These are phyloP conservation scores for Microcyclospora tardicrescens DNA, from an alignment of 2,329 filamentous ascomycete genomes.

Conservation along the genomic window DNA sequence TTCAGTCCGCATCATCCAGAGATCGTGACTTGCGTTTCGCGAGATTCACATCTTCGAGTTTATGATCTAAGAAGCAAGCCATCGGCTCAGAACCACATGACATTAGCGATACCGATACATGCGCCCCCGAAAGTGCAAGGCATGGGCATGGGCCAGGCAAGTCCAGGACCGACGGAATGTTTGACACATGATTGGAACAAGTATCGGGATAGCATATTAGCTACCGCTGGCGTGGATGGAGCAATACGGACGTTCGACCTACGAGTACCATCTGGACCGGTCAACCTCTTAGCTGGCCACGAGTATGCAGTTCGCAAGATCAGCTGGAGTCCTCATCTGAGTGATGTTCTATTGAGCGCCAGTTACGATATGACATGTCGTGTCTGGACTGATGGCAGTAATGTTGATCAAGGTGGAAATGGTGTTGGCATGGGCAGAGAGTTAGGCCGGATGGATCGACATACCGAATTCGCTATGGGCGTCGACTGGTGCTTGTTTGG, in stretches of 20 bases:
- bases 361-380: constrained; percentile 98
- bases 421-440: constrained; percentile 37
- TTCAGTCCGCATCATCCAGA: constrained; percentile 82
- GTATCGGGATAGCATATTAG: constrained; percentile 73
- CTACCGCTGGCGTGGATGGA: constrained; percentile 79
- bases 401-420: constrained; percentile 29
- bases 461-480: constrained; percentile 92
- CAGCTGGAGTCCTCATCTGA: constrained; percentile 88
- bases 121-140: constrained; percentile 43
- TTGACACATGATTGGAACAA: constrained; percentile 99
- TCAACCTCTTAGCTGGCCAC: constrained; percentile 67
- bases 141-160: constrained; percentile 28
- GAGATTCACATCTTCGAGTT: constrained; percentile 76
- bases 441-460: constrained; percentile 75
- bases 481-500: constrained; percentile 98
- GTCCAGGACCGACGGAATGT: constrained; percentile 58
- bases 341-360: constrained; percentile 72
- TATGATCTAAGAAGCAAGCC: constrained; percentile 85
- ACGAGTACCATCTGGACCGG: constrained; percentile 60
- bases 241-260: constrained; percentile 84
- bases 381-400: constrained; percentile 75
- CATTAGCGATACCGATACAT: constrained; percentile 72
- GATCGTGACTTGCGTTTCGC: constrained; percentile 74
- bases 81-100: constrained; percentile 77
- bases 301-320: constrained; percentile 79